Conservation (phyloP, 106 monocot genomes). For the Allium sativum region DNA sequence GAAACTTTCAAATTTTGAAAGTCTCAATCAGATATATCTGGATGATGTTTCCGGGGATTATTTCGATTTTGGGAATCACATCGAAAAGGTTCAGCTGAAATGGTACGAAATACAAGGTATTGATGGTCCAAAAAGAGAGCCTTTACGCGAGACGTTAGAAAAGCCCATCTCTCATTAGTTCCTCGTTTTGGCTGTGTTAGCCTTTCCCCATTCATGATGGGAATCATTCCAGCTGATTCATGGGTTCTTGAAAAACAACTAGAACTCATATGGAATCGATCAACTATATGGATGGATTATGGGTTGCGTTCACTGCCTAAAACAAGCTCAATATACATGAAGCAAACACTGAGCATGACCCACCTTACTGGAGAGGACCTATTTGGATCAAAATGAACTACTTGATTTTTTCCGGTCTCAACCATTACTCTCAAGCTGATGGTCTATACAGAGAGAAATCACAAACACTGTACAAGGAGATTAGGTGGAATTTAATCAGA, state of each 20-base stretch:
- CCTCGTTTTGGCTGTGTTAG: slow-evolving; percentile 85
- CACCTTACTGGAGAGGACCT: no score
- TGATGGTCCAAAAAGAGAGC: slow-evolving; percentile 38
- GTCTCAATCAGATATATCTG: slow-evolving; percentile 88
- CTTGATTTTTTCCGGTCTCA: no score
- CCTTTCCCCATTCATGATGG: slow-evolving; percentile 98
- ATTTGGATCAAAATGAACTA: no score
- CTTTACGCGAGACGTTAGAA: slow-evolving; percentile 55
- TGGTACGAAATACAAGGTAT: slow-evolving; percentile 50
- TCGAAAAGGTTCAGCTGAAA: slow-evolving; percentile 82
- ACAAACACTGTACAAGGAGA: no score
- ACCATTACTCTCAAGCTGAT: no score
- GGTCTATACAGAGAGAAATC: no score
- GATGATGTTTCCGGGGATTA: slow-evolving; percentile 76
- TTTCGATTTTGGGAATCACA: slow-evolving; percentile 91
- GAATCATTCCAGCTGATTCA: slow-evolving; percentile 83
- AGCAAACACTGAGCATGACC: no score
- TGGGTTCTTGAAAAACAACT: slow-evolving; percentile 82
- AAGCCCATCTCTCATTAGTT: slow-evolving; percentile 49
- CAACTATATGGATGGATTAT: slow-evolving; percentile 81
- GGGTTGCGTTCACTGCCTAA: slow-evolving; percentile 86
- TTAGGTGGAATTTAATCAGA: no score
- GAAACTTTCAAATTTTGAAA: slow-evolving; percentile 63
- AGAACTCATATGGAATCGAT: slow-evolving; percentile 70
- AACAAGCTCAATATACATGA: no score